A percentile compares a stretch with the other conserved stretches of the same genome.
phyloP scores from a whole-genome alignment of 2,329 filamentous ascomycete species.

The Diaporthe sp. region DNA sequence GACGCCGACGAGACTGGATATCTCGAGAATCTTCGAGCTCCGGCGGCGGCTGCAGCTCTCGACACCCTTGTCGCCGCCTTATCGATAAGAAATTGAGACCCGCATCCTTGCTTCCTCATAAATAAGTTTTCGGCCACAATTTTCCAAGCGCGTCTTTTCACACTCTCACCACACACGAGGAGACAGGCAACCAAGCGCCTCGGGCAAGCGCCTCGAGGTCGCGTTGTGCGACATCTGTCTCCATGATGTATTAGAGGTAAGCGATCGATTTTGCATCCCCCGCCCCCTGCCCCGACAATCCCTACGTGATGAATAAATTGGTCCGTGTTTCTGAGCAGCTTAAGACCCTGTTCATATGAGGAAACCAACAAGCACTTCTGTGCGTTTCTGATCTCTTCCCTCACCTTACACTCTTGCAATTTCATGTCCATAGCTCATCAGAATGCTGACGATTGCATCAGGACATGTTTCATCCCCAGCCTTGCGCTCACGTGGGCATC shows the following conservation, averaged over 20 bases:
- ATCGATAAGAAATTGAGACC: constrained; percentile 36
- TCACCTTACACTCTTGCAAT: neutral
- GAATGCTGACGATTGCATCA: neutral
- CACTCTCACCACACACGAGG: neutral
- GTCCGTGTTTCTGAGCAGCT: constrained; percentile 89
- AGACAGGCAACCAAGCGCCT: neutral
- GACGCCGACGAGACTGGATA: constrained; percentile 35
- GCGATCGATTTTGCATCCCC: neutral
- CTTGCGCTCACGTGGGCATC: neutral
- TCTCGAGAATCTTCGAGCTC: constrained; percentile 38
- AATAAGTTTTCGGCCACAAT: constrained; percentile 11
- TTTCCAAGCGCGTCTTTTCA: constrained; percentile 21
- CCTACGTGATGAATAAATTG: constrained; percentile 82
- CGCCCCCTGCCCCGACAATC: constrained; percentile 24
- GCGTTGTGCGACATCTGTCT: neutral
- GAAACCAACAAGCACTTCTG: constrained; percentile 73
- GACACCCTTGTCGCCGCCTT: constrained; percentile 24
- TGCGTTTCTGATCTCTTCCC: constrained; percentile 75
- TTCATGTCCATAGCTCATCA: neutral
- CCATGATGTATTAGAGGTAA: neutral
- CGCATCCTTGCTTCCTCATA: constrained; percentile 25
- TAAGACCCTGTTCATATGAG: constrained; percentile 85
- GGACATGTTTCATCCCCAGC: neutral
- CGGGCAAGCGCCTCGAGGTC: neutral
- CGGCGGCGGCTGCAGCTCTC: neutral